Base-by-base conservation (phyloP, 768 basidiomycete species). In the Coprinellus aureogranulatus region DNA sequence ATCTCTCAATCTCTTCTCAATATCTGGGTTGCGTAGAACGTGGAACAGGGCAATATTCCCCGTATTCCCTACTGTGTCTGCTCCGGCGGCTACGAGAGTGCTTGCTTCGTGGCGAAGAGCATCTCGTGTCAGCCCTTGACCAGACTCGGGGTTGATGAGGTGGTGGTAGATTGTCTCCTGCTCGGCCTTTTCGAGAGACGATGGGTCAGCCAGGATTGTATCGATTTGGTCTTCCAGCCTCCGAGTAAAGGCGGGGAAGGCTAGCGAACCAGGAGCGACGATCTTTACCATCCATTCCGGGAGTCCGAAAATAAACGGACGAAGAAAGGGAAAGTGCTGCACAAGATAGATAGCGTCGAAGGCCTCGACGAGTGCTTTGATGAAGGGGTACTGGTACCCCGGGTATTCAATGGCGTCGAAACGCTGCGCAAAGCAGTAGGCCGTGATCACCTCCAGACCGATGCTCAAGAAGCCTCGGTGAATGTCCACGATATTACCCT, bases 11-110 rank as follows among this genome's bases (percentile, higher is more conserved):
- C 58, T 66, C 6, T 59, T 31, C 30, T 67, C 61, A 12, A 79
- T 65, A 1, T 53, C 31, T 1, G 67, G 65, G 48, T 76, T 68
- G 8, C 59, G 64, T 8, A 77, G 64, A 14, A 78, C 60, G 53
- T 78, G 63, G 54, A 74, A 75, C 0, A 70, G 54, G 5, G 70
- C 77, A 25, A 75, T 67, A 0, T 68, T 72, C 56, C 74, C 73
- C 1, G 73, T 66, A 56, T 78, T 75, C 18, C 73, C 77, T 14
- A 75, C 72, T 4, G 78, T 79, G 59, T 80, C 80, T 25, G 73
- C 73, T 6, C 80, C 80, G 5, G 79, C 80, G 44, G 50, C 50
- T 4, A 60, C 48, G 41, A 60, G 20, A 18, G 54, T 27, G 0
- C 16, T 18, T 0, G 42, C 59, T 5, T 60, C 49, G n/a, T 55